These are phyloP conservation scores for Moricandia arvensis DNA, from an alignment of 345 rosid species.

Conservation along the genomic window DNA sequence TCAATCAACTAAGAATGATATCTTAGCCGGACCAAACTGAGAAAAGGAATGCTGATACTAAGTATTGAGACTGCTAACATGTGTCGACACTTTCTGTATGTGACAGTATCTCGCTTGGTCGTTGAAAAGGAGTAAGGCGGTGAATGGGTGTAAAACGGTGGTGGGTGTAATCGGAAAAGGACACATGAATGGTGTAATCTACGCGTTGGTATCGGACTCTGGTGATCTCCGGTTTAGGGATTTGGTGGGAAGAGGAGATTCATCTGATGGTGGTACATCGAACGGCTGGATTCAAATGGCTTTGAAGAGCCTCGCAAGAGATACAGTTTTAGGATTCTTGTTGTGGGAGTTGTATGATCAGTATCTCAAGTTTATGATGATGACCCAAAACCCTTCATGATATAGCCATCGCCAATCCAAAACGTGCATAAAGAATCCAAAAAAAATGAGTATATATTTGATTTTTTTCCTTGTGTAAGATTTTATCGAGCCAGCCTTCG, in stretches of 20 bases:
- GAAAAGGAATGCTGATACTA: not conserved
- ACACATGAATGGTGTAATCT: constrained; percentile 84
- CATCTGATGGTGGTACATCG: constrained; percentile 32
- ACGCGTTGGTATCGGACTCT: constrained; percentile 65
- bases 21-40: not conserved
- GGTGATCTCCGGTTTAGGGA: constrained; percentile 74
- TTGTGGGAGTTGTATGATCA: constrained; percentile 57
- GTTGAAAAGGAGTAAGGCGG: constrained; percentile 85
- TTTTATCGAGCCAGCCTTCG: not conserved
- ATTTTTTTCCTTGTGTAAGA: not conserved
- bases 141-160: constrained; percentile 67
- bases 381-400: constrained; percentile 22
- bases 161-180: constrained; percentile 85
- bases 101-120: constrained; percentile 89
- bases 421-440: not conserved
- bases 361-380: constrained; percentile 25
- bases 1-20: not conserved
- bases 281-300: constrained; percentile 38
- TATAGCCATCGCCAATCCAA: not conserved
- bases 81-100: not conserved
- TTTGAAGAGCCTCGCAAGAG: constrained; percentile 48
- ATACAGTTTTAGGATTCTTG: constrained; percentile 46
- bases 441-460: not conserved
- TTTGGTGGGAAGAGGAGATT: constrained; percentile 56
- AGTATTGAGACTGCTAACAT: not conserved